Base-by-base conservation (phyloP, 352 stramenopile species). In the Globisporangium acanthophoron region DNA sequence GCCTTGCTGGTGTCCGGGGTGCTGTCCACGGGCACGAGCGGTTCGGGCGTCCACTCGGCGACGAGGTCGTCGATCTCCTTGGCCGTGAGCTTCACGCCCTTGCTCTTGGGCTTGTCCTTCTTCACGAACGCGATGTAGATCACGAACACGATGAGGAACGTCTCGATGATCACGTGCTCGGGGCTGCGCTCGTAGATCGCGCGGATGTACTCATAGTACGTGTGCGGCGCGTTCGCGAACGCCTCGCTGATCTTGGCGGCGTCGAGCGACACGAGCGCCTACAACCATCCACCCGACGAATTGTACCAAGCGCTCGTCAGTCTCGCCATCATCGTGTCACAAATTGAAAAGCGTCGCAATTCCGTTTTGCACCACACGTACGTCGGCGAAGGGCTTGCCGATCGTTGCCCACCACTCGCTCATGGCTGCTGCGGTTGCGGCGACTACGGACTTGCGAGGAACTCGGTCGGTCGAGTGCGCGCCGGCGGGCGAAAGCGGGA, bases 131-230 rank as follows among this genome's bases (percentile, higher is more conserved):
- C 79, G 59, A 99, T 91, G 74, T 96, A 97, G 27, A 98, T 66
- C 52, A 98, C 93, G 61, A 98, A 97, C 21, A 92, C 73, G 46
- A 99, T 96, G n/a, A 99, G 75, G 29, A 97, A 90, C 37, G 96
- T 99, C 85, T 99, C 96, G 46, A 99, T 95, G 46, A 98, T 88
- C 44, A 99, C 95, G 66, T 99, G 96, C 59, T 98, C 76, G 3
- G 96, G 96, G 51, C 73, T 88, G 58, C 82, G 80, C 60, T 81
- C 71, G 67, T 91, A 94, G 63, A 94, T 90, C 56, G 75, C 77
- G 66, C 64, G 78, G 46, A 94, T 90, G 69, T 67, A 90, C 73
- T 88, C 75, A 54, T 87, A 88, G 71, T 90, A 90, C 2, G 74
- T 85, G 63, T 76, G 73, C 52, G 80, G 80, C 7, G 80, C 67